These are phyloP conservation scores for Rhodotorula kratochvilovae DNA, from an alignment of 768 basidiomycete genomes.

Conservation along the genomic window DNA sequence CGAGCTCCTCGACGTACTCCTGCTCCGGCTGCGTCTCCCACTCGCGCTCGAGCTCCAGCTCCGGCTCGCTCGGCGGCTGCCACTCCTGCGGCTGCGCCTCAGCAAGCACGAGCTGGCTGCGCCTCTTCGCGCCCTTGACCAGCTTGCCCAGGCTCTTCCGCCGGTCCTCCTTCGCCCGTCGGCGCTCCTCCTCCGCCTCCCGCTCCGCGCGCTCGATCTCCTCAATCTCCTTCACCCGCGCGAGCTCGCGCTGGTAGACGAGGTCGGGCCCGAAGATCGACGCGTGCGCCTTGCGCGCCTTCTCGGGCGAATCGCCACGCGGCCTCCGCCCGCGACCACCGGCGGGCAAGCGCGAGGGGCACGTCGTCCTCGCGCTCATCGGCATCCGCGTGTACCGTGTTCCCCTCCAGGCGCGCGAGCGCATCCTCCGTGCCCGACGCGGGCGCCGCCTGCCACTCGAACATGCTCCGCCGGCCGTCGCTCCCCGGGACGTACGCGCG, in stretches of 20 bases:
- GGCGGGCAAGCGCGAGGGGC: slow-evolving; percentile 27
- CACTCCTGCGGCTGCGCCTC: background rate
- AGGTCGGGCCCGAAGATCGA: slow-evolving; percentile 38
- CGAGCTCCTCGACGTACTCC: background rate
- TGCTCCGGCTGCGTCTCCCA: background rate
- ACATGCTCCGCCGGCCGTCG: slow-evolving; percentile 33
- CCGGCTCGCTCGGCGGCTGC: background rate
- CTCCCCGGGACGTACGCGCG: slow-evolving; percentile 16
- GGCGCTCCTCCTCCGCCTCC: slow-evolving; percentile 7
- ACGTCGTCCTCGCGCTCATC: slow-evolving; percentile 14
- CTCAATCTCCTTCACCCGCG: slow-evolving; percentile 11
- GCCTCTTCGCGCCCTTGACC: slow-evolving; percentile 5
- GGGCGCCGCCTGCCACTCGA: slow-evolving; percentile 21
- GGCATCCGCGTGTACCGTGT: background rate
- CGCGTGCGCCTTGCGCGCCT: background rate
- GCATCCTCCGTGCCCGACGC: background rate
- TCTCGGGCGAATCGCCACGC: background rate
- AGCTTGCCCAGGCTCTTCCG: slow-evolving; percentile 9
- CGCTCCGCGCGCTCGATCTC: slow-evolving; percentile 19
- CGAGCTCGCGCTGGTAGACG: slow-evolving; percentile 33
- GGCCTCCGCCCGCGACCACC: background rate
- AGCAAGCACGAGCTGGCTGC: background rate
- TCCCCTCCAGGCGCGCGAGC: slow-evolving; percentile 13
- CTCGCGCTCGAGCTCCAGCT: background rate
- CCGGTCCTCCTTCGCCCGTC: slow-evolving; percentile 13